Conservation (phyloP, 306 rosid species). For the Inga laurina region DNA sequence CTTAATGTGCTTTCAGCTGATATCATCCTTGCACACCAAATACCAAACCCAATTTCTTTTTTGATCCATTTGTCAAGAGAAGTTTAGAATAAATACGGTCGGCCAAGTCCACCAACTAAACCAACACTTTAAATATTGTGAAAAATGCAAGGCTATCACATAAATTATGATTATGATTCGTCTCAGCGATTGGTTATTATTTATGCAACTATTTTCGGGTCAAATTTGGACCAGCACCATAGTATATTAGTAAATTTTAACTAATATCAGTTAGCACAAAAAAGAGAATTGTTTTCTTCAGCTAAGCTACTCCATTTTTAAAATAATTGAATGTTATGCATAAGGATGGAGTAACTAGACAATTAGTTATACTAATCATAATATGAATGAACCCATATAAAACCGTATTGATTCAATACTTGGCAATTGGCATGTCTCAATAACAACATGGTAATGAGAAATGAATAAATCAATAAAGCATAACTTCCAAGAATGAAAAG, state of each 20-base stretch:
- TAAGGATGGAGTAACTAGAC: not conserved
- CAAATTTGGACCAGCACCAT: constrained; percentile 36
- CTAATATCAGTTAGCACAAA: constrained; percentile 26
- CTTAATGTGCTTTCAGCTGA: constrained; percentile 38
- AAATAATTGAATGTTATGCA: constrained; percentile 5
- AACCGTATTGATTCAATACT: constrained; percentile 7
- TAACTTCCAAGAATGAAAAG: constrained; percentile 16
- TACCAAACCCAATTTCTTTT: constrained; percentile 56
- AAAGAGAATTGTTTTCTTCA: not conserved
- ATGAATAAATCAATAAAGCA: not conserved
- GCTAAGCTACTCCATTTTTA: not conserved
- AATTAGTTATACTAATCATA: not conserved
- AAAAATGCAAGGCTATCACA: constrained; percentile 23
- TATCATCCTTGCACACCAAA: constrained; percentile 46
- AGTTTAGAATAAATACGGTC: constrained; percentile 11
- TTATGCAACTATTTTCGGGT: constrained; percentile 34
- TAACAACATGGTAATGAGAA: not conserved
- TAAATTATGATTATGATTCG: constrained; percentile 34
- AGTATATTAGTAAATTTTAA: not conserved
- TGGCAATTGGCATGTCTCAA: constrained; percentile 10
- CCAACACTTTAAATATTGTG: constrained; percentile 17
- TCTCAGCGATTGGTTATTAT: constrained; percentile 34
- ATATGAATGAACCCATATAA: constrained; percentile 14
- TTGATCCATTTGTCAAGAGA: constrained; percentile 31
- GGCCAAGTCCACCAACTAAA: constrained; percentile 38